Evolutionary conservation across 2,329 filamentous ascomycete genomes (phyloP).

Genomic region (Diaporthe sp.): DNA sequence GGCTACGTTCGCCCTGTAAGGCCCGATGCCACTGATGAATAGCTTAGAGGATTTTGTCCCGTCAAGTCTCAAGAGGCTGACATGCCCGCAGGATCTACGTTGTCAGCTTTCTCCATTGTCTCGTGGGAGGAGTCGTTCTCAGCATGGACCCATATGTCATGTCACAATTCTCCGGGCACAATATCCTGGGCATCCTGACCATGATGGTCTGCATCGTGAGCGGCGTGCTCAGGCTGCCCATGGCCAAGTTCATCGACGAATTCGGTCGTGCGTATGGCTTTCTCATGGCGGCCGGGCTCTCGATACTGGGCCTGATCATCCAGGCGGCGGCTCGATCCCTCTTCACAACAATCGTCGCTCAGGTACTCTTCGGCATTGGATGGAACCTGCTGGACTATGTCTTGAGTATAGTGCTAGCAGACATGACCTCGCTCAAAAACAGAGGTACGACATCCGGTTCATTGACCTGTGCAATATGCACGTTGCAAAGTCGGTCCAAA

Average conservation of each 20-base stretch:
- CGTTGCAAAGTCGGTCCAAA: too few relatives aligned
- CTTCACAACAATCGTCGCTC: neutral
- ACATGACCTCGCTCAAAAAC: conserved; percentile 20
- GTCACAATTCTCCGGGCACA: neutral
- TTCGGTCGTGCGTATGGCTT: neutral
- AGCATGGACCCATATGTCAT: neutral
- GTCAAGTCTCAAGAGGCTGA: neutral
- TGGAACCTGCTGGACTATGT: neutral
- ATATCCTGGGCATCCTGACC: neutral
- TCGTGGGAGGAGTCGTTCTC: neutral
- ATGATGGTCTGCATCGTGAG: neutral
- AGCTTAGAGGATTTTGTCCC: neutral
- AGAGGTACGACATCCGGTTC: neutral
- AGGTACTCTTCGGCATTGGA: neutral
- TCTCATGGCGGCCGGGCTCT: too few relatives aligned
- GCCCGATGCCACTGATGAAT: too few relatives aligned
- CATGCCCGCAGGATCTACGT: neutral
- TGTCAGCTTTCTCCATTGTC: neutral
- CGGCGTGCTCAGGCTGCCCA: neutral
- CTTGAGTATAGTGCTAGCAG: neutral
- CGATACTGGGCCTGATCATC: neutral
- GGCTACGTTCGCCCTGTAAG: neutral
- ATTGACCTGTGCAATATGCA: too few relatives aligned
- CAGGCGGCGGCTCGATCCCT: neutral
- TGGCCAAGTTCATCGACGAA: neutral